Base-by-base conservation (phyloP, 2,329 filamentous ascomycete genomes). In the Pseudocercospora fijiensis region DNA sequence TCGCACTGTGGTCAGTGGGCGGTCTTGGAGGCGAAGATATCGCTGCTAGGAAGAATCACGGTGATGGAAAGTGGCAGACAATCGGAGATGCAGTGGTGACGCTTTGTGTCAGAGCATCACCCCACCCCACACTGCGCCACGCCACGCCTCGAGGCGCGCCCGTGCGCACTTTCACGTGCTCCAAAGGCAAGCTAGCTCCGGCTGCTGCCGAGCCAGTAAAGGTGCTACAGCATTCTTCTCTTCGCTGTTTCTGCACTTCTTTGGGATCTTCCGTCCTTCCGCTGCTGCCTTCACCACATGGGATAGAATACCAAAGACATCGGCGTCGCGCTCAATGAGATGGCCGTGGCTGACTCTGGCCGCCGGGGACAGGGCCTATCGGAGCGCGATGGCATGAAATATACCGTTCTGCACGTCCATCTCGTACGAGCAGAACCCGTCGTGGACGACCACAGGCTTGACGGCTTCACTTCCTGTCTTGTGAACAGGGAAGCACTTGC, bases 61-160 rank as follows among this genome's bases (percentile, higher is more conserved):
- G 30, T 33, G 27, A 41, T 37, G 28, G 53, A 56, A 56, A 28
- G 53, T 18, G 53, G 22, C 28, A 41, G 53, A 56, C 28, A 18
- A 56, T 33, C 53, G 49, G 28, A 53, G 49, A 53, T 53, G 49
- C 26, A 53, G 20, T 49, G 11, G 53, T 56, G 53, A 56, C 53
- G 53, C 27, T 37, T 56, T 56, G 27, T 37, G 53, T 33, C n/a
- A 33, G 28, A 56, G 53, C 6, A 24, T 56, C 53, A 41, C 27
- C n/a, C 28, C 53, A 56, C 28, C 20, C 49, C 41, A 37, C 41
- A 47, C 47, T 53, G 49, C 49, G 49, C 49, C 49, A 53, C 49
- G 28, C 13, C 22, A 13, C 20, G 13, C 7, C 45, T 22, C 8
- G 6, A 22, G n/a, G n/a, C n/a, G n/a, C n/a, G 49, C 26, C 49